Percentiles rank a stretch among this genome's conserved stretches.
These are phyloP conservation scores for Alternaria conjuncta DNA, from an alignment of 2,329 filamentous ascomycete genomes.

Conservation along the genomic window DNA sequence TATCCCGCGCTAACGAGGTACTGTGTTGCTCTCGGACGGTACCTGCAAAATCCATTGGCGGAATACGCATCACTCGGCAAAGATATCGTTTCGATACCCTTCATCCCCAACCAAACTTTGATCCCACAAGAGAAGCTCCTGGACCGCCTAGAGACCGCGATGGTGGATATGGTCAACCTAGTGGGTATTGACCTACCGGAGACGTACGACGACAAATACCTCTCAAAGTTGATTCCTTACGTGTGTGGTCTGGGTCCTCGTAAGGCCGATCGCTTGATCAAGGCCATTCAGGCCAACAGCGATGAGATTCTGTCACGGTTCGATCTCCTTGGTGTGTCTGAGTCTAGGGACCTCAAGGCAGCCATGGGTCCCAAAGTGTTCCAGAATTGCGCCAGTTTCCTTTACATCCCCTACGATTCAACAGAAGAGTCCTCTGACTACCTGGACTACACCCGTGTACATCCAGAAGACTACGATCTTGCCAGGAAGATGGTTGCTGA, in stretches of 20 bases:
- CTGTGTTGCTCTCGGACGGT: conserved; percentile 86
- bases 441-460: conserved; percentile 94
- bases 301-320: conserved; percentile 83
- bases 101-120: conserved; percentile 88
- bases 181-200: conserved; percentile 96
- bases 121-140: conserved; percentile 86
- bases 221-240: conserved; percentile 87
- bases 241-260: conserved; percentile 89
- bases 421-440: conserved; percentile 84
- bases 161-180: conserved; percentile 98
- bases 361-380: conserved; percentile 85
- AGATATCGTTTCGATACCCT: conserved; percentile 84
- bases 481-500: conserved; percentile 98
- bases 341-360: conserved; percentile 52
- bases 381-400: conserved; percentile 96
- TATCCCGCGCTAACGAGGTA: conserved; percentile 82
- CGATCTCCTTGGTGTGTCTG: conserved; percentile 87
- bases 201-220: conserved; percentile 79
- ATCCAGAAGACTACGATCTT: conserved; percentile 97
- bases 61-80: conserved; percentile 93
- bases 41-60: conserved; percentile 94
- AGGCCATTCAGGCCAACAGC: conserved; percentile 90
- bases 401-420: conserved; percentile 88
- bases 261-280: conserved; percentile 84
- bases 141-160: conserved; percentile 88